A percentile compares a stretch with the other conserved stretches of the same genome.
These are phyloP conservation scores for Yamadazyma buinensis DNA, from an alignment of 1,139 yeast genomes.

Conservation along the genomic window DNA sequence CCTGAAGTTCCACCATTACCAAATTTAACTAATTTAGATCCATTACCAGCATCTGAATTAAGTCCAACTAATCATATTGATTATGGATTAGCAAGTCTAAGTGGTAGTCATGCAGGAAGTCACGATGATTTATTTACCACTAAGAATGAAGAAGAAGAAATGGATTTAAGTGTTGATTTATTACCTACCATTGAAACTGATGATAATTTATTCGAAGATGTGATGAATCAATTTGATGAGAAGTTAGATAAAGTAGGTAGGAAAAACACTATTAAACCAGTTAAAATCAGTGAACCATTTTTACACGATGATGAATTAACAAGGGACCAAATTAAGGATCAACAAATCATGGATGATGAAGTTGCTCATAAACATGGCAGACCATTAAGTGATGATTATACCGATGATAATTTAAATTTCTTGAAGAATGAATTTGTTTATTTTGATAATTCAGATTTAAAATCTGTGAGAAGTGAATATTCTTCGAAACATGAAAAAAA, in stretches of 20 bases:
- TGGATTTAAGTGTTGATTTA: slow-evolving; percentile 5
- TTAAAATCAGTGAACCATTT: slow-evolving; percentile 27
- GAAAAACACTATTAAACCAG: slow-evolving; percentile 14
- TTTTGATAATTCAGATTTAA: slow-evolving; percentile 17
- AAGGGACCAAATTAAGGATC: slow-evolving; percentile 40
- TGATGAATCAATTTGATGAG: slow-evolving; percentile 28
- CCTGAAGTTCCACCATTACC: slow-evolving; percentile 9
- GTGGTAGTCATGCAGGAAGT: not conserved
- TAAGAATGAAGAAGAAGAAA: not conserved
- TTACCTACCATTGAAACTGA: slow-evolving; percentile 34
- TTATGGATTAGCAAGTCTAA: not conserved
- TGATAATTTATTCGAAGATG: slow-evolving; percentile 30
- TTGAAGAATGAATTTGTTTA: slow-evolving; percentile 31
- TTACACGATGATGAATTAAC: slow-evolving; percentile 45
- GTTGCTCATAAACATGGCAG: slow-evolving; percentile 6
- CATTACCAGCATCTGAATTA: slow-evolving; percentile 7
- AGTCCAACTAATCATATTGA: not conserved
- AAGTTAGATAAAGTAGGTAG: slow-evolving; percentile 20
- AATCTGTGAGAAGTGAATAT: slow-evolving; percentile 10
- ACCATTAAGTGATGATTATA: slow-evolving; percentile 21
- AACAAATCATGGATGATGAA: slow-evolving; percentile 35
- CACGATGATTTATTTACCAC: too few species aligned
- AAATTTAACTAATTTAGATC: slow-evolving; percentile 5
- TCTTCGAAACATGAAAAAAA: not conserved
- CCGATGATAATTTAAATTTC: slow-evolving; percentile 33